These are phyloP conservation scores for Castanea crenata DNA, from an alignment of 306 rosid genomes.

Conservation along the genomic window DNA sequence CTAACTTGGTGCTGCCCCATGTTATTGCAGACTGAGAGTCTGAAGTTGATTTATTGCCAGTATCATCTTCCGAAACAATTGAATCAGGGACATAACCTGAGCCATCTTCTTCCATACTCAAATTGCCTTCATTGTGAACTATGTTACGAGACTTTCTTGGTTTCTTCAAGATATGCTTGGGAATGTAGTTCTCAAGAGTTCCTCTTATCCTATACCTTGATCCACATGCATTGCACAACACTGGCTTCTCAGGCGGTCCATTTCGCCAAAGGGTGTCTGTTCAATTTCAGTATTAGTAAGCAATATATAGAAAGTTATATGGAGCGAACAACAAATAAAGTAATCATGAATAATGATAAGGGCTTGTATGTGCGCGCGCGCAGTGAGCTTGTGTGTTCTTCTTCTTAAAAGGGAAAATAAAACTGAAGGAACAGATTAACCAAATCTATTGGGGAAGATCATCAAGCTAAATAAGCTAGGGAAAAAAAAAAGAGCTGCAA, in stretches of 20 bases:
- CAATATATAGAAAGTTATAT: too few relatives aligned
- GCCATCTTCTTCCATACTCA: neutral
- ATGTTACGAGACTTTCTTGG: neutral
- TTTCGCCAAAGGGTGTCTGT: constrained; percentile 17
- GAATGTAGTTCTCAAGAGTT: constrained; percentile 4
- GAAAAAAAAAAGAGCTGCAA: too few relatives aligned
- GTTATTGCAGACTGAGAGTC: neutral
- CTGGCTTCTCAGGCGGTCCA: constrained; percentile 21
- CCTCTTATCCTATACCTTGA: constrained; percentile 12
- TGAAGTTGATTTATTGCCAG: neutral
- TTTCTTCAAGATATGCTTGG: neutral
- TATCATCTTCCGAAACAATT: neutral
- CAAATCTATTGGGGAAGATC: too few relatives aligned
- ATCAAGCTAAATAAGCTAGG: too few relatives aligned
- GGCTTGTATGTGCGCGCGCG: too few relatives aligned
- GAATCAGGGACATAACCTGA: neutral
- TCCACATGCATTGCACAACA: constrained; percentile 25
- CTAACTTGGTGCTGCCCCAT: too few relatives aligned
- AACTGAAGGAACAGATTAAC: too few relatives aligned
- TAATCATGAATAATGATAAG: too few relatives aligned
- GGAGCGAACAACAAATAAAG: too few relatives aligned
- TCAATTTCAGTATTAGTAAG: too few relatives aligned
- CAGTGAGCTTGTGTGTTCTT: too few relatives aligned
- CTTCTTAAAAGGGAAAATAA: too few relatives aligned
- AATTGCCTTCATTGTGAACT: neutral